phyloP scores from a whole-genome alignment of 768 basidiomycete species.

The Pulveroboletus sp. region DNA sequence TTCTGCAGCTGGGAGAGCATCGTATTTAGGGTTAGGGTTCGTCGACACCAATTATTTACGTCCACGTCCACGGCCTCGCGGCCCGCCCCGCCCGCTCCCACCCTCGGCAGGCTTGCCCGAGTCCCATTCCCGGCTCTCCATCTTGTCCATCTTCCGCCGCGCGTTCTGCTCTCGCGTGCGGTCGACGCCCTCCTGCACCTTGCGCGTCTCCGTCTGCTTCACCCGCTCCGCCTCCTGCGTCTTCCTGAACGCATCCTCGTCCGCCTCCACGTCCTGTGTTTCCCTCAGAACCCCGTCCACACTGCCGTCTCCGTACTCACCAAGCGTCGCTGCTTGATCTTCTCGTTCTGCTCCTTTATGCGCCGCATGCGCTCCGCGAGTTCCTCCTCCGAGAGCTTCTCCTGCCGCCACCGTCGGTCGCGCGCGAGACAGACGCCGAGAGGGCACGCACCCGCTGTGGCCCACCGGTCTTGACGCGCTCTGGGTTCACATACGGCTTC shows the following conservation, averaged over 20 bases:
- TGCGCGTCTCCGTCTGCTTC: slow-evolving; percentile 53
- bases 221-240: slow-evolving; percentile 61
- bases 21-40: slow-evolving; percentile 78
- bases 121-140: slow-evolving; percentile 79
- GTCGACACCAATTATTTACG: no score
- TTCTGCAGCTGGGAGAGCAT: slow-evolving; percentile 96
- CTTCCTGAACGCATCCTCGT: slow-evolving; percentile 74
- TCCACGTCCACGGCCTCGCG: slow-evolving; percentile 28
- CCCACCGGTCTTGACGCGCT: slow-evolving; percentile 82
- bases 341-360: slow-evolving; percentile 70
- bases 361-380: slow-evolving; percentile 65
- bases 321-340: slow-evolving; percentile 65
- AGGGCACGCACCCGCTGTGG: slow-evolving; percentile 51
- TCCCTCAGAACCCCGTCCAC: neutral
- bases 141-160: slow-evolving; percentile 76
- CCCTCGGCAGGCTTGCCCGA: slow-evolving; percentile 52
- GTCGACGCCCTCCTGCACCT: slow-evolving; percentile 66
- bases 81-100: slow-evolving; percentile 23
- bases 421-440: neutral
- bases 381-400: slow-evolving; percentile 65
- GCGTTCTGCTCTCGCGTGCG: slow-evolving; percentile 75
- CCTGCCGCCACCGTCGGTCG: slow-evolving; percentile 39
- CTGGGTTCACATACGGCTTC: slow-evolving; percentile 75
- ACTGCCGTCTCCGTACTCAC: slow-evolving; percentile 34
- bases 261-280: slow-evolving; percentile 70